phyloP scores from a whole-genome alignment of 352 stramenopile species.

The Phytophthora sojae region DNA sequence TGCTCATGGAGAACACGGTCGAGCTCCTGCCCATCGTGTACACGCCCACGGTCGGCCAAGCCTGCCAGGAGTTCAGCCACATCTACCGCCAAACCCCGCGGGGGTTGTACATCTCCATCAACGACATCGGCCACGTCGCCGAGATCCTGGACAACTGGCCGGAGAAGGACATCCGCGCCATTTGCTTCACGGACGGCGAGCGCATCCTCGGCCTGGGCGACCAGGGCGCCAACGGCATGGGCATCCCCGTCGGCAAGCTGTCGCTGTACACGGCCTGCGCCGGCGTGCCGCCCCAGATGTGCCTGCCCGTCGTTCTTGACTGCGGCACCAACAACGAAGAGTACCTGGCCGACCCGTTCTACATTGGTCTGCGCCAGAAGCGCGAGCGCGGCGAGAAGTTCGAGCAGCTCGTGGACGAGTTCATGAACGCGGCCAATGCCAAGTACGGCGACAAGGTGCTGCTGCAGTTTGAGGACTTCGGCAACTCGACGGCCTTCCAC shows the following conservation, averaged over 20 bases:
- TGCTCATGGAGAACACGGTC: conserved; percentile 91
- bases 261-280: conserved; percentile 95
- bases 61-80: conserved; percentile 91
- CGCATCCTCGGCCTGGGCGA: conserved; percentile 97
- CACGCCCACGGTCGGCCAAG: conserved; percentile 96
- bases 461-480: conserved; percentile 91
- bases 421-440: conserved; percentile 94
- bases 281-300: conserved; percentile 93
- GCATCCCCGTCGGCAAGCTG: conserved; percentile 96
- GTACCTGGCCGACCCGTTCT: conserved; percentile 94
- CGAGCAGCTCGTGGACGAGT: conserved; percentile 96
- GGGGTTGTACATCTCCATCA: conserved; percentile 93
- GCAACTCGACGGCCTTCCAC: conserved; percentile 88
- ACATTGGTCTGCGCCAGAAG: conserved; percentile 94
- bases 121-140: conserved; percentile 82
- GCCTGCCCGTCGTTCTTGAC: conserved; percentile 95
- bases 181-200: conserved; percentile 97
- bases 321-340: conserved; percentile 96
- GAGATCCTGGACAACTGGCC: conserved; percentile 97
- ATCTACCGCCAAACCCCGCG: conserved; percentile 91
- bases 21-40: conserved; percentile 98
- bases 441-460: conserved; percentile 88
- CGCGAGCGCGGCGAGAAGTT: conserved; percentile 91
- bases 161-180: conserved; percentile 95
- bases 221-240: conserved; percentile 88